Conservation (phyloP, 768 basidiomycete species). For the Leccinum olivaceopallidum region DNA sequence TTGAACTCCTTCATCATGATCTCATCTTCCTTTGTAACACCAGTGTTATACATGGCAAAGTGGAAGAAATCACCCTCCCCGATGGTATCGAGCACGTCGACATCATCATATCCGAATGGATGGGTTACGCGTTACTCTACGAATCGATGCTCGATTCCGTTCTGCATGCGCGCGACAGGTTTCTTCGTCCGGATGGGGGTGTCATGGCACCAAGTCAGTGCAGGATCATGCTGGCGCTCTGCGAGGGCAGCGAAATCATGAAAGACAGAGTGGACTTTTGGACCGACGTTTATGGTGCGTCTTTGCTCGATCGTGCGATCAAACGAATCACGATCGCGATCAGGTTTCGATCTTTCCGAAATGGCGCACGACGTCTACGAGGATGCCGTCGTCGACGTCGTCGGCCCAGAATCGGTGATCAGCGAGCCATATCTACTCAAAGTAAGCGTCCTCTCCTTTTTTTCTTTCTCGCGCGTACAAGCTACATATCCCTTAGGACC, state of each 20-base stretch:
- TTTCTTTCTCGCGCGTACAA: not conserved
- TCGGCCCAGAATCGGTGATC: slow-evolving; percentile 61
- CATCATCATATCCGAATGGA: slow-evolving; percentile 97
- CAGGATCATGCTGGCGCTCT: slow-evolving; percentile 80
- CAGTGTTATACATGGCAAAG: slow-evolving; percentile 84
- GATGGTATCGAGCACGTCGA: slow-evolving; percentile 78
- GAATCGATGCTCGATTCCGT: slow-evolving; percentile 99
- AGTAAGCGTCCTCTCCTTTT: slow-evolving; percentile 40
- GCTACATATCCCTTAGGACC: slow-evolving; percentile 53
- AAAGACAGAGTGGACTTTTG: slow-evolving; percentile 89
- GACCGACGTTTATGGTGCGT: slow-evolving; percentile 85
- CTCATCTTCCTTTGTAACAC: slow-evolving; percentile 9
- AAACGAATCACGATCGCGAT: not conserved
- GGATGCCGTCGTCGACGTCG: slow-evolving; percentile 84
- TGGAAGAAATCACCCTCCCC: slow-evolving; percentile 84
- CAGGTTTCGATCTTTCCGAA: slow-evolving; percentile 85
- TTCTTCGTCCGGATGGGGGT: slow-evolving; percentile 66
- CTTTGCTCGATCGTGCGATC: not conserved
- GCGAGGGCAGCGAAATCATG: slow-evolving; percentile 71
- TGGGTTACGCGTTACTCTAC: slow-evolving; percentile 90
- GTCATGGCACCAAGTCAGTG: slow-evolving; percentile 92
- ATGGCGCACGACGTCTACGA: slow-evolving; percentile 78
- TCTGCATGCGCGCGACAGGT: slow-evolving; percentile 82
- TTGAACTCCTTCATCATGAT: not conserved
- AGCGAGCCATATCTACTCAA: slow-evolving; percentile 67